Evolutionary conservation across 306 rosid species (phyloP), one percentile per base, ranked within the genome.

Genomic region (Prunus mume): DNA sequence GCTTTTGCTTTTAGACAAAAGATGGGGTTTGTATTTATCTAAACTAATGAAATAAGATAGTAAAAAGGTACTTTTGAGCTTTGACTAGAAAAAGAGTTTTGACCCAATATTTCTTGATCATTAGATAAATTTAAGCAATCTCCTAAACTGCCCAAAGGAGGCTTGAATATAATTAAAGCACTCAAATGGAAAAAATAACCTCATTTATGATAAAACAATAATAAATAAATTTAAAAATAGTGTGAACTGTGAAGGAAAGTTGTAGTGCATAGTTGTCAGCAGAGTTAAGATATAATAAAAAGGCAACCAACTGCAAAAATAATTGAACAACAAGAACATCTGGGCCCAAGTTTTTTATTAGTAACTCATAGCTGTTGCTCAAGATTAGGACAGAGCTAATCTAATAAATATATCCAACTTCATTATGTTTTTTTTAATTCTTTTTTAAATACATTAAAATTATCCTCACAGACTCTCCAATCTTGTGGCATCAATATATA

Each of bases 341-440:
- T 47, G 47, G 46, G 28, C 49, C 50, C 5, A 49, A 71, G 71
- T 67, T 51, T 20, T 57, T 57, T 57, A 41, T 66, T 51, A 69
- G 45, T 49, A 72, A 71, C 69, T 76, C 68, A 71, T 75, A 49
- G 60, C 51, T 83, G 83, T 71, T 65, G 66, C 34, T 45, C 52
- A 72, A 83, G 65, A 51, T 65, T 5, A 58, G 65, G 71, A 76
- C 81, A 78, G 19, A 47, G 65, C 41, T 2, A 20, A 83, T 28
- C 28, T 2, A 20, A 83, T 28, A 54, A 19, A 2, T 61, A 83
- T 46, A n/a, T 18, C 38, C 12, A 46, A 54, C 55, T n/a, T 58
- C 51, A 72, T 73, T 49, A 61, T 76, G 66, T 34, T 65, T 8
- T 63, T 65, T 18, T 24, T 32, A 4, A 34, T 34, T 34, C 2